Evolutionary conservation across 2,329 filamentous ascomycete species (phyloP), one percentile per base, ranked within the genome.

Genomic region (Talaromyces funiculosus): DNA sequence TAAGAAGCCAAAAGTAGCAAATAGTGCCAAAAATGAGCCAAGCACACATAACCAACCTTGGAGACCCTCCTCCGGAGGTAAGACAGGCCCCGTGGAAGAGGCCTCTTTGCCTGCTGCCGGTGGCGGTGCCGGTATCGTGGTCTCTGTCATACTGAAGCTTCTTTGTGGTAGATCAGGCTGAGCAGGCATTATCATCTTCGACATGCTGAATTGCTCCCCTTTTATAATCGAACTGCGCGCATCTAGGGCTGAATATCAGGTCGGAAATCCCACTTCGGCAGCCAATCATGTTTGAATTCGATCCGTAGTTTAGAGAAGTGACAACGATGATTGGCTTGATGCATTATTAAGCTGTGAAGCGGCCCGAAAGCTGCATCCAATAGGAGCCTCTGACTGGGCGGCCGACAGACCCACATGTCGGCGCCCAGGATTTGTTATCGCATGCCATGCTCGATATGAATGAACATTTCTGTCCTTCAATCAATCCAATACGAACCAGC

Each of bases 41-140:
- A 67, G 56, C 1, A 72, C 71, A 2, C 70, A 68, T 0, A 69
- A 63, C 73, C 73, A 76, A 4, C 73, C 73, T 43, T 62, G 57
- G 1, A 66, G 14, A 6, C 73, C 73, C 18, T 71, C 73, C 38
- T 75, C 73, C 2, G 72, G 73, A 33, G 62, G 57, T 7, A 62
- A 37, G 42, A 61, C 3, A 91, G 63, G 29, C 31, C 10, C n/a
- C 6, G 3, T 29, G 9, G 26, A 31, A 56, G 53, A 3, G 26
- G 26, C n/a, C 31, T 56, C 26, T n/a, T 56, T 45, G 24, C 31
- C 26, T 22, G 53, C 4, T 22, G 26, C 38, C 2, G 37, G n/a
- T 9, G 31, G n/a, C 9, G 6, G 9, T 10, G 40, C 10, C 18
- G 40, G n/a, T 47, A 14, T n/a, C 16, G 43, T 47, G 22, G 43